These are phyloP conservation scores for Solanum commersonii DNA, from an alignment of 257 asterid species.

Conservation along the genomic window DNA sequence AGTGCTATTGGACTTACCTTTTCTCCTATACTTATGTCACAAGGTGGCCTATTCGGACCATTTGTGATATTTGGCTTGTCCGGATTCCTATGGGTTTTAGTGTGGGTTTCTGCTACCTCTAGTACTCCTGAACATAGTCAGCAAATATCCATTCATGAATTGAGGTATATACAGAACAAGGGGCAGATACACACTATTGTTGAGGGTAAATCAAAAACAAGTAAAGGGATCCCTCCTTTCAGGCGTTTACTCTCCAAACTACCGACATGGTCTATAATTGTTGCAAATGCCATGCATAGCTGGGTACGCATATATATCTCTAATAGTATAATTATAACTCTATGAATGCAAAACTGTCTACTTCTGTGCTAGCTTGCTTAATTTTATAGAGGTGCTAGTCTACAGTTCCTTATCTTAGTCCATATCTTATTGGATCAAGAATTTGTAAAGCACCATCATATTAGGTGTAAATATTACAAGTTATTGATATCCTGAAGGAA, in stretches of 20 bases:
- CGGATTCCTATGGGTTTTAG: constrained; percentile 90
- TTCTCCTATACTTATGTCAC: constrained; percentile 92
- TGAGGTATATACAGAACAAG: constrained; percentile 61
- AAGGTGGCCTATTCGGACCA: constrained; percentile 88
- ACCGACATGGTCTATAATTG: constrained; percentile 90
- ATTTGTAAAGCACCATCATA: neutral
- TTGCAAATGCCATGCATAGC: constrained; percentile 98
- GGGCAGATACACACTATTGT: constrained; percentile 22
- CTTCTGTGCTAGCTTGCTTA: neutral
- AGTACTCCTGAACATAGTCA: constrained; percentile 67
- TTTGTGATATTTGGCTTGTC: constrained; percentile 85
- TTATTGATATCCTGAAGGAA: neutral
- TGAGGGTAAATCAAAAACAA: constrained; percentile 28
- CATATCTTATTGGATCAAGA: neutral
- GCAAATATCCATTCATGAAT: constrained; percentile 69
- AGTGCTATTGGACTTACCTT: constrained; percentile 96
- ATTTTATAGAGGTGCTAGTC: neutral
- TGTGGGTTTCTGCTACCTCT: constrained; percentile 89
- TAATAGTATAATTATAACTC: neutral
- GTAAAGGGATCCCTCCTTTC: constrained; percentile 69
- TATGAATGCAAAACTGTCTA: neutral
- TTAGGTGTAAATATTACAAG: neutral
- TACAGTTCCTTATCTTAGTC: neutral
- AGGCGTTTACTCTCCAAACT: constrained; percentile 75
- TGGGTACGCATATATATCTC: constrained; percentile 48